Evolutionary conservation across 116 monocot species (phyloP).

Genomic region (Posidonia oceanica): DNA sequence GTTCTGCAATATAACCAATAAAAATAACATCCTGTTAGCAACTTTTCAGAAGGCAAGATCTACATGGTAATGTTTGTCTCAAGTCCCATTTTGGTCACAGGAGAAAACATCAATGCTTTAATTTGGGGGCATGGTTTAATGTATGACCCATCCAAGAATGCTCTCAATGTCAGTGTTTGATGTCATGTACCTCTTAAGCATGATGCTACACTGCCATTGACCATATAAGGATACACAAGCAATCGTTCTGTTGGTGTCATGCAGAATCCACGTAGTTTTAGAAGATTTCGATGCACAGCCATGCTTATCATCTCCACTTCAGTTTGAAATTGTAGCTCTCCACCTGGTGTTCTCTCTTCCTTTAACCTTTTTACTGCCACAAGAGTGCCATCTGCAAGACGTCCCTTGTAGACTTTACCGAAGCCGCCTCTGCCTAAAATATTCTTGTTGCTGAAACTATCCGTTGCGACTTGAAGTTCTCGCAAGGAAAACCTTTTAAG

Average conservation of each 20-base stretch:
- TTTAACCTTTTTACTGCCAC: slow-evolving; percentile 93
- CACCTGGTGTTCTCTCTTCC: slow-evolving; percentile 86
- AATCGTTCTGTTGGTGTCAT: slow-evolving; percentile 92
- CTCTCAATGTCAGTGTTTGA: neutral
- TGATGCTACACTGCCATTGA: slow-evolving; percentile 92
- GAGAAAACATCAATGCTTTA: too few species aligned
- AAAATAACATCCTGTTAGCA: neutral
- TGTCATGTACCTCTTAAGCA: slow-evolving; percentile 58
- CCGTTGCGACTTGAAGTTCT: slow-evolving; percentile 92
- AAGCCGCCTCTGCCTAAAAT: slow-evolving; percentile 95
- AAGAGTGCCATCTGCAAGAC: slow-evolving; percentile 75
- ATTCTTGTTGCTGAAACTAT: slow-evolving; percentile 82
- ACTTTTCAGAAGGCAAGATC: neutral
- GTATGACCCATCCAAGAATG: neutral
- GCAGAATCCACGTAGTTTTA: slow-evolving; percentile 83
- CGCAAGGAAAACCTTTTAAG: slow-evolving; percentile 82
- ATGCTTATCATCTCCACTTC: slow-evolving; percentile 99
- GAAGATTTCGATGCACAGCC: slow-evolving; percentile 89
- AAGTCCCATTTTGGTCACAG: too few species aligned
- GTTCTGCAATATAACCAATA: slow-evolving; percentile 31
- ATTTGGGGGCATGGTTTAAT: neutral
- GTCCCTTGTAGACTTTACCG: slow-evolving; percentile 91
- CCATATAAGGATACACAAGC: slow-evolving; percentile 95
- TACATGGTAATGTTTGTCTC: too few species aligned
- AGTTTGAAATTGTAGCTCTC: slow-evolving; percentile 95